Base-by-base conservation (phyloP, 2,329 filamentous ascomycete genomes). In the Achaetomium macrosporum region DNA sequence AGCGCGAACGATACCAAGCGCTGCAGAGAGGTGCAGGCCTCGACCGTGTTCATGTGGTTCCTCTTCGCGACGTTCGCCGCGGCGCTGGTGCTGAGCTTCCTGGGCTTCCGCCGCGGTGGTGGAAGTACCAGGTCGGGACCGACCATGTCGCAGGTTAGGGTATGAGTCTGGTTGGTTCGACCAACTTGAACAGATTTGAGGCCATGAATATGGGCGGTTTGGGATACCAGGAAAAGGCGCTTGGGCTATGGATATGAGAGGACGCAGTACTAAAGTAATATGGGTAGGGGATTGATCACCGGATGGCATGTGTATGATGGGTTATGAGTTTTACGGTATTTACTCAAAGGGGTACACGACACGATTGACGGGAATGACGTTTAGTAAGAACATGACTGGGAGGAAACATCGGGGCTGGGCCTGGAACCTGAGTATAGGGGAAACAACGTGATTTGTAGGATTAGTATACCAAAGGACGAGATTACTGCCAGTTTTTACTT, bases 21-120 rank as follows among this genome's bases (percentile, higher is more conserved):
- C 59, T 91, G 88, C 72, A 83, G 81, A 57, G 82, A 89, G 71
- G 79, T 88, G 15, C 87, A 91, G 72, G 87, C 87, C 36, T 79
- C 80, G 57, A 82, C 80, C 33, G 85, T 81, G 36, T 92, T 92
- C 72, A 77, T 89, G 71, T 92, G 85, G 85, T 90, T 91, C 71
- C 78, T 88, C 45, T 88, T 85, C 67, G 76, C 73, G 37, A 74
- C 78, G 25, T 87, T 85, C 64, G 71, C 74, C 29, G 82, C 73
- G 3, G 76, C 77, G 39, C 66, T 83, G 42, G 72, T 81, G 64
- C 76, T 87, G 57, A 71, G 77, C 51, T 67, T 82, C 62, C 70
- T 73, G 55, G 75, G 77, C 53, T 74, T 77, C 61, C 74, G 77
- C 42, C 76, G 81, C 39, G 70, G 75, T 50, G 69, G 71, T 48